Conservation (phyloP, 257 asterid genomes). For the Capsicum pubescens region DNA sequence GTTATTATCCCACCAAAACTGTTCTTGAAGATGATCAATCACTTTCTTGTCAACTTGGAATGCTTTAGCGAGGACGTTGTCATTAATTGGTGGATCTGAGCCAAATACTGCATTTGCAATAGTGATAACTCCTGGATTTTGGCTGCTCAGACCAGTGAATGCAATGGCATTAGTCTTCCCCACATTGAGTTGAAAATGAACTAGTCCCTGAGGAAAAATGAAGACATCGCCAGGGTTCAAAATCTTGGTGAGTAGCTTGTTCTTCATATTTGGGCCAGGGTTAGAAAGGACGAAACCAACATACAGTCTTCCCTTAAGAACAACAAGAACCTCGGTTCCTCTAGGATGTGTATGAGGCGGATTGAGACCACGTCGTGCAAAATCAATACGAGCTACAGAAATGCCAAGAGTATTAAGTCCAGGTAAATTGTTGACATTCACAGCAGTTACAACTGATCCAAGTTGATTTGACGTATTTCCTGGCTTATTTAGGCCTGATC, state of each 20-base stretch:
- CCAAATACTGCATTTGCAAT: background rate
- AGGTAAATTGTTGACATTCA: background rate
- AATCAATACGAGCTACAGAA: conserved; percentile 23
- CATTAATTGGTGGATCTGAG: conserved; percentile 13
- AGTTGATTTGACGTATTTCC: conserved; percentile 19
- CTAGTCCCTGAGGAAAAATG: background rate
- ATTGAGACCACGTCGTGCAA: conserved; percentile 17
- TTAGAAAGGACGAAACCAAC: conserved; percentile 23
- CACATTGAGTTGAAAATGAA: conserved; percentile 18
- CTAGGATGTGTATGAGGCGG: conserved; percentile 26
- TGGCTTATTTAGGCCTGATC: background rate
- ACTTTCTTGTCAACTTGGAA: conserved; percentile 3
- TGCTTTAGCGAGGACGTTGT: background rate
- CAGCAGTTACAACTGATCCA: conserved; percentile 20
- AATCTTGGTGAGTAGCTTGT: background rate
- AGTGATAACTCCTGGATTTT: conserved; percentile 18
- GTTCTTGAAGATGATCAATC: background rate
- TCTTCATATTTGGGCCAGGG: conserved; percentile 10
- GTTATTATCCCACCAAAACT: conserved; percentile 24
- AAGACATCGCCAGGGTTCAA: background rate
- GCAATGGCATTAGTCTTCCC: conserved; percentile 1
- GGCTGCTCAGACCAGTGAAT: conserved; percentile 16
- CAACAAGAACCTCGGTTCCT: conserved; percentile 23
- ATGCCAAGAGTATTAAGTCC: conserved; percentile 18
- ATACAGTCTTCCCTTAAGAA: conserved; percentile 8